Percentiles rank a stretch among this genome's conserved stretches.
Evolutionary conservation across 2,329 filamentous ascomycete genomes (phyloP).

Genomic region (Coniochaeta sp.): DNA sequence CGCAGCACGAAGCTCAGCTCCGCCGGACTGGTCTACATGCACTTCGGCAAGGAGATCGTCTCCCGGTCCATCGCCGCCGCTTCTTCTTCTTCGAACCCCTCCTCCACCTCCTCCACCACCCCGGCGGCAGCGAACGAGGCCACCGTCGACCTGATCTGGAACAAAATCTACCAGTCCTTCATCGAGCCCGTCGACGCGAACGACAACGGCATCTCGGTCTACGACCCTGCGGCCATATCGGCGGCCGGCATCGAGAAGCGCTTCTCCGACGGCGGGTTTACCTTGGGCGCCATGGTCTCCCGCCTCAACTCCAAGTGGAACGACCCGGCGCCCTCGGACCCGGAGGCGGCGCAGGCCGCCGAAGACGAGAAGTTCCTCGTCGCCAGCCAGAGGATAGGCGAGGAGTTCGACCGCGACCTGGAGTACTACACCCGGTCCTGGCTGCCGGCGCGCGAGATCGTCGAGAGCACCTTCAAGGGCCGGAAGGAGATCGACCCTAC

Average conservation of each 20-base stretch:
- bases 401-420: constrained; percentile 78
- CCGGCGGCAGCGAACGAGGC: constrained; percentile 44
- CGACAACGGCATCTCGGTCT: constrained; percentile 86
- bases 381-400: constrained; percentile 78
- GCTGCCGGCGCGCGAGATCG: constrained; percentile 79
- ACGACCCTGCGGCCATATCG: constrained; percentile 64
- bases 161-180: constrained; percentile 88
- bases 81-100: too few species aligned
- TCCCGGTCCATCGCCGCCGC: constrained; percentile 48
- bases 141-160: constrained; percentile 69
- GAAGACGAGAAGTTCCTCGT: constrained; percentile 76
- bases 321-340: constrained; percentile 48
- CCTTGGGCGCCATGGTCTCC: constrained; percentile 74
- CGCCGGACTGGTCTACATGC: constrained; percentile 90
- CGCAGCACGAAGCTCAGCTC: constrained; percentile 86
- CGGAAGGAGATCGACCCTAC: constrained; percentile 62
- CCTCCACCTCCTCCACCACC: neutral
- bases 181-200: constrained; percentile 95
- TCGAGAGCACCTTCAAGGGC: constrained; percentile 66
- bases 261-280: constrained; percentile 78
- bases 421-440: constrained; percentile 69
- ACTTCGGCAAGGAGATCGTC: constrained; percentile 85
- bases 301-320: constrained; percentile 79
- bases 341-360: constrained; percentile 55
- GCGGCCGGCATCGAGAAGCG: constrained; percentile 71